These are phyloP conservation scores for Fraxinus americana DNA, from an alignment of 257 asterid species.

Conservation along the genomic window DNA sequence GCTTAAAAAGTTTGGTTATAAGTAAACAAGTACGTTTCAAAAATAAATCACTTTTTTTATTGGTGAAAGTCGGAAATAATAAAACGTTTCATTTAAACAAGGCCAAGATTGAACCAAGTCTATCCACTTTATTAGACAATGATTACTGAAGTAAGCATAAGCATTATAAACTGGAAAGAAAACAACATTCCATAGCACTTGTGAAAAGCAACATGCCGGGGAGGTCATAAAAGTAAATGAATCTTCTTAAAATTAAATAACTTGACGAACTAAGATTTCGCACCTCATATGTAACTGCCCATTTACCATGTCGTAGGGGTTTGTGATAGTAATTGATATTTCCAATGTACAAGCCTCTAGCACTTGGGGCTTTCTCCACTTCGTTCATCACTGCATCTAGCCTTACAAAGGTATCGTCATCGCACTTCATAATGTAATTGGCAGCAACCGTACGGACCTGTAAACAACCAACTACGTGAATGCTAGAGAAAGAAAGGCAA, in stretches of 20 bases:
- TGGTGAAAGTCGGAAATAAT: neutral
- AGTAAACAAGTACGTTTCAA: too few species aligned
- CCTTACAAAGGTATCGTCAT: slow-evolving; percentile 95
- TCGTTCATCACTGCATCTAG: slow-evolving; percentile 78
- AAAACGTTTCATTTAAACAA: neutral
- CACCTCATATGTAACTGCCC: slow-evolving; percentile 99
- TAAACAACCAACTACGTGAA: slow-evolving; percentile 28
- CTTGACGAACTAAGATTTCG: slow-evolving; percentile 13
- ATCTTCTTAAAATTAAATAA: neutral
- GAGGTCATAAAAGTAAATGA: neutral
- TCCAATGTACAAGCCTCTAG: slow-evolving; percentile 77
- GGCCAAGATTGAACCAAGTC: neutral
- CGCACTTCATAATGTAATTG: slow-evolving; percentile 90
- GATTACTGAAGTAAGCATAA: neutral
- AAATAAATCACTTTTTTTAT: too few species aligned
- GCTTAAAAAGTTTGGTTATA: neutral
- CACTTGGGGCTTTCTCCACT: slow-evolving; percentile 54
- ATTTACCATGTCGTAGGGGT: slow-evolving; percentile 94
- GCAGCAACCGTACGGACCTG: slow-evolving; percentile 73
- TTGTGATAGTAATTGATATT: slow-evolving; percentile 88
- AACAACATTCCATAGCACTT: neutral
- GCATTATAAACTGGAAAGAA: neutral
- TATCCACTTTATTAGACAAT: neutral
- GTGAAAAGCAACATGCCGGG: neutral
- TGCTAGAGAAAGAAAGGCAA: slow-evolving; percentile 11